Base-by-base conservation (phyloP, 2,329 filamentous ascomycete species). In the Tolypocladium sp. region DNA sequence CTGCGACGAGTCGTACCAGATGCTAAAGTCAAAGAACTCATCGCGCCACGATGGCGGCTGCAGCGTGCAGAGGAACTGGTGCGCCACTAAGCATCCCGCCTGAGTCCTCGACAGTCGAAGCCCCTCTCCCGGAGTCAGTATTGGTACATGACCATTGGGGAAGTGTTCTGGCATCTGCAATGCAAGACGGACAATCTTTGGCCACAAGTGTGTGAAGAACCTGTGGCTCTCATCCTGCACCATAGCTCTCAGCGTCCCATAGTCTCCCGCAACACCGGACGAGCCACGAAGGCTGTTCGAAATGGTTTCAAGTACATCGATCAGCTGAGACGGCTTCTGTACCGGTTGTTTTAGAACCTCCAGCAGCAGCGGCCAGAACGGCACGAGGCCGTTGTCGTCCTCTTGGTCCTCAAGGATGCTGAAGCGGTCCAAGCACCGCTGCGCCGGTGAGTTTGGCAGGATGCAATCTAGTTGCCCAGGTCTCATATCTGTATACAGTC, bases 1-100 rank as follows among this genome's bases (percentile, higher is more conserved):
- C 55, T 74, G 71, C 38, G 63, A 65, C 0, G 67, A 70, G 25
- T 59, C 58, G 52, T 70, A 73, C 71, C 72, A 74, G 38, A 73
- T 66, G 5, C 70, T 62, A 55, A 73, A 69, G 60, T 73, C 69
- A 41, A 70, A 69, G 38, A 66, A 70, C 0, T 68, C 69, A 7
- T 65, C 60, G 42, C 58, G 69, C 65, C 57, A 67, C 51, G 27
- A 57, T 8, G 57, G 65, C 2, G n/a, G 59, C 59, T 41, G 40
- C 7, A 68, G 35, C 1, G 63, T 67, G 44, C 70, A 69, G 4
- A 74, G 55, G 30, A 73, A 73, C 56, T 73, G 71, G 20, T 74
- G 68, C 3, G 60, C 60, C 0, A 72, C 67, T 38, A 74, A 61
- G 20, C 66, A 71, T n/a, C 66, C 68, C 35, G 61, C 64, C 56